Evolutionary conservation across 306 rosid species (phyloP), one percentile per base, ranked within the genome.

Genomic region (Prunus davidiana): DNA sequence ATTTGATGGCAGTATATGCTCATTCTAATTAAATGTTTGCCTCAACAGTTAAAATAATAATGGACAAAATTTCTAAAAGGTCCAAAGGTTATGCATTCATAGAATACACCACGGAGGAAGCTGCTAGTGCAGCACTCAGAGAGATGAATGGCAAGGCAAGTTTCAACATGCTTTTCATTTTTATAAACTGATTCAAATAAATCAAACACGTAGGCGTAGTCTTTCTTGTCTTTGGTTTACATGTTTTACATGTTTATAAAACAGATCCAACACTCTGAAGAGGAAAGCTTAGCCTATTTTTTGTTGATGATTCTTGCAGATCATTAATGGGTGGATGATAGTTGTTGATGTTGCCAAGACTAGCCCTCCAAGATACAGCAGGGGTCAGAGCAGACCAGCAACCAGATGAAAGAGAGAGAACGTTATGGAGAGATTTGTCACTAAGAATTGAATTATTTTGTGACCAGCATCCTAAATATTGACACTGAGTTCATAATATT

Each of bases 261-360:
- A 12, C 5, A 38, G 27, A 62, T 51, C 19, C 25, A 28, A n/a
- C 19, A 19, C 13, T 46, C 27, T 2, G 71, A 65, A 20, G 72
- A 67, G 67, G 51, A 66, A 57, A 80, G 72, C 58, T 83, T 55
- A 76, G 18, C 8, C 50, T 69, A 0, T 25, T 69, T 16, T 43
- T 25, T 61, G 34, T 67, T 83, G 72, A 64, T 57, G 64, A 57
- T 78, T 30, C 67, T 68, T 79, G 81, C 87, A 93, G 97, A 91
- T 93, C 80, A 91, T 93, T 54, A 93, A 93, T 81, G 98, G 97
- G 18, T 90, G 97, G 97, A 91, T 93, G 97, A 91, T 91, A 73
- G 93, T 91, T 70, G 98, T 91, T 46, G 98, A 93, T 85, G 91
- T 82, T 78, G 98, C 97, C 68, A 94, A 86, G 82, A 75, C 81